Evolutionary conservation across 169 alveolate genomes (phyloP).

Genomic region (Neospora caninum): DNA sequence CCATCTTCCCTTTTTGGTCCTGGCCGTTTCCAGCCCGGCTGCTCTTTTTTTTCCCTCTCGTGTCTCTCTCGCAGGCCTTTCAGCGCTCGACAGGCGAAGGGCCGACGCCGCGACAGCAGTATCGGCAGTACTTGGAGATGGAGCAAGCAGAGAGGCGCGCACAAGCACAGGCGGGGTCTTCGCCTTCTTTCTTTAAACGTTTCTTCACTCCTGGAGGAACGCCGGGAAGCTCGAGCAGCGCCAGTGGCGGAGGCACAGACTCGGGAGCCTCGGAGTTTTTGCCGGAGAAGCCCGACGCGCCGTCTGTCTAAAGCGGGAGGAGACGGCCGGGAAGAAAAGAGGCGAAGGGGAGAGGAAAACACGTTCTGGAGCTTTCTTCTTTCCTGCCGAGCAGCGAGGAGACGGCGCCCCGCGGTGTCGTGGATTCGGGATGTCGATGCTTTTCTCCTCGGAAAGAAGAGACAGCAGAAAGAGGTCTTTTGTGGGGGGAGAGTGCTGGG

Average conservation of each 20-base stretch:
- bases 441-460: no score
- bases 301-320: background rate
- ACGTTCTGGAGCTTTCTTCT: no score
- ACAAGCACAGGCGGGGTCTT: background rate
- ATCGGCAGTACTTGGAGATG: slow-evolving; percentile 19
- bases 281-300: background rate
- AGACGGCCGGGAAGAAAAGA: no score
- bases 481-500: no score
- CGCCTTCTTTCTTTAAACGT: background rate
- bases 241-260: background rate
- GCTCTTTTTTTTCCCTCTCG: no score
- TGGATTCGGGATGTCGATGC: no score
- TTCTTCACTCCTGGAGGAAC: background rate
- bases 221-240: background rate
- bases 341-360: no score
- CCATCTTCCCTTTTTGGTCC: no score
- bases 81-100: slow-evolving; percentile 27
- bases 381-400: no score
- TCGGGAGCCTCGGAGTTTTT: background rate
- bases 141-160: slow-evolving; percentile 31
- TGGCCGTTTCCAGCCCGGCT: no score
- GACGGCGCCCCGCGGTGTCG: no score
- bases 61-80: background rate
- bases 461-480: no score
- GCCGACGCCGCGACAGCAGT: slow-evolving; percentile 29